phyloP scores from a whole-genome alignment of 495 filamentous ascomycete species.

The Neurospora sp. region DNA sequence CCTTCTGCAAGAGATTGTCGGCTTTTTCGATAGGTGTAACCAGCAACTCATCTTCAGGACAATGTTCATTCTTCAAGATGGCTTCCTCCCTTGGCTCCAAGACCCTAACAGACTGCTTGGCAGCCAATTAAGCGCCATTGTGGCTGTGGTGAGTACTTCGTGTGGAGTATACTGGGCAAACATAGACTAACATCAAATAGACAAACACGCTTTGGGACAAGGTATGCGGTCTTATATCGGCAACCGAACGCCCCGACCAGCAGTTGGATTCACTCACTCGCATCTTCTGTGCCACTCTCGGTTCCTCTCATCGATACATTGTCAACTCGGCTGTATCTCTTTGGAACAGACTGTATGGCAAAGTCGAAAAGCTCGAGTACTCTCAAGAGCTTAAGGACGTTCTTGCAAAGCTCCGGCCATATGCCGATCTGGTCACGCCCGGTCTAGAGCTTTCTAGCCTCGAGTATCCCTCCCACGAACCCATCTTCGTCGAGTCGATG shows the following conservation, averaged over 20 bases:
- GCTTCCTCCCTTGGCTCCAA: conserved; percentile 49
- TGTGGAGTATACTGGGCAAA: neutral
- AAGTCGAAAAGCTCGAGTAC: conserved; percentile 27
- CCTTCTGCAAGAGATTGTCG: conserved; percentile 24
- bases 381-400: conserved; percentile 32
- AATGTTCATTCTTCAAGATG: conserved; percentile 48
- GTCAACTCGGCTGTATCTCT: conserved; percentile 28
- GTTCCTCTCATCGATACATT: conserved; percentile 33
- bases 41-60: conserved; percentile 24
- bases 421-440: conserved; percentile 31
- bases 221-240: conserved; percentile 22
- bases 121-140: conserved; percentile 18
- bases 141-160: conserved; percentile 26
- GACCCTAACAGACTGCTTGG: conserved; percentile 36
- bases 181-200: conserved; percentile 20
- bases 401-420: conserved; percentile 27
- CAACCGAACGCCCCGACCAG: conserved; percentile 20
- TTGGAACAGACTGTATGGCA: conserved; percentile 36
- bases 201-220: conserved; percentile 32
- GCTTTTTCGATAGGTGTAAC: conserved; percentile 31
- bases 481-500: conserved; percentile 43
- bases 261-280: conserved; percentile 29
- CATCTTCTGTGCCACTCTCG: conserved; percentile 39
- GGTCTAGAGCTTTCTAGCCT: conserved; percentile 25
- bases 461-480: conserved; percentile 19